Base-by-base conservation (phyloP, 2,329 filamentous ascomycete genomes). In the Ceratocystis colombiana region DNA sequence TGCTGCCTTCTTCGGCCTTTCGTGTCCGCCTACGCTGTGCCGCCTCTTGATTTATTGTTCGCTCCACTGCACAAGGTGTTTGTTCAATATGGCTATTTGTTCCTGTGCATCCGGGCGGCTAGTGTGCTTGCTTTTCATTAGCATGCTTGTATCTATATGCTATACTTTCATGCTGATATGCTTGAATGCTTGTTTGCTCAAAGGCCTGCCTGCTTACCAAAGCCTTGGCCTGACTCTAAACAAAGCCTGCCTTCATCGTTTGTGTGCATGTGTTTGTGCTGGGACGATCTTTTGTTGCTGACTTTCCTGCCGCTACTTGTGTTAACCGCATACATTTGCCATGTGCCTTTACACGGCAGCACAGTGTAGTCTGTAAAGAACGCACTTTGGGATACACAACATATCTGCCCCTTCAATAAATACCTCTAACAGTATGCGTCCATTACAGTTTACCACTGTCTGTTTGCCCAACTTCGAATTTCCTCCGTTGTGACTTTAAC, bases 31-130 rank as follows among this genome's bases (percentile, higher is more conserved):
- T 50, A 20, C 46, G n/a, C 46, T 30, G 53, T 57, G 53, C 53
- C 20, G 53, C 17, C 25, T 30, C 25, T 10, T 25, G 20, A 1
- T 15, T 25, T 15, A 30, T 28, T 30, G 25, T 30, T 57, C 30
- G 53, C 46, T 15, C 33, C 33, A 37, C 33, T 37, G 33, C 33
- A 37, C 33, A 37, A 37, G 33, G 33, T 37, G 20, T 28, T 25
- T 30, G 53, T 57, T 57, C 53, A 37, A 57, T 57, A 8, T 57
- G 53, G 22, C 53, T 57, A 28, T 28, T 57, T 57, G 53, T 33
- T 57, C 53, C 53, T 57, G 25, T 57, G 25, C 53, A 28, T 57
- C 53, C 59, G 59, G 33, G 33, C 59, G 59, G 44, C 44, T 62
- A 22, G 59, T 25, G 59, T 62, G 28, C 25, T 37, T 22, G 44